Evolutionary conservation across 768 basidiomycete genomes (phyloP).

Genomic region (Podaxis pistillaris): DNA sequence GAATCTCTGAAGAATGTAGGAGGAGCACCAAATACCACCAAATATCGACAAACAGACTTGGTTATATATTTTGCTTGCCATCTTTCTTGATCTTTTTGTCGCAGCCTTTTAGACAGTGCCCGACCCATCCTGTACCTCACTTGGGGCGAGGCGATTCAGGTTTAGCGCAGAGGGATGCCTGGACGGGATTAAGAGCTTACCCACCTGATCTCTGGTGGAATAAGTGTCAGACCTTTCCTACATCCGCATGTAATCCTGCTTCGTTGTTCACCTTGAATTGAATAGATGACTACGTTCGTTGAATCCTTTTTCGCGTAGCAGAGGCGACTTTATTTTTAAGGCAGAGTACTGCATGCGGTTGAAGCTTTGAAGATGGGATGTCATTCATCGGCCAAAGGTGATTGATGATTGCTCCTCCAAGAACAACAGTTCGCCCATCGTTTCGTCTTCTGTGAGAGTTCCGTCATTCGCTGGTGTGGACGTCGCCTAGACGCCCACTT

Average conservation of each 20-base stretch:
- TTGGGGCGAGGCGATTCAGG: slow-evolving; percentile 67
- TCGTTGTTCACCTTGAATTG: not conserved
- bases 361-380: too few relatives aligned
- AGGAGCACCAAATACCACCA: not conserved
- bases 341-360: not conserved
- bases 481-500: not conserved
- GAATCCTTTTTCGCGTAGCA: too few relatives aligned
- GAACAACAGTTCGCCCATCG: not conserved
- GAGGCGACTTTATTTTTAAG: not conserved
- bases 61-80: not conserved
- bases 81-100: slow-evolving; percentile 25
- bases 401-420: too few relatives aligned
- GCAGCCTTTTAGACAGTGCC: slow-evolving; percentile 78
- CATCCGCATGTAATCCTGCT: slow-evolving; percentile 26
- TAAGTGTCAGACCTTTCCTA: slow-evolving; percentile 71
- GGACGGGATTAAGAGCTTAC: slow-evolving; percentile 64
- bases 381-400: too few relatives aligned
- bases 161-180: slow-evolving; percentile 55
- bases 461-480: not conserved
- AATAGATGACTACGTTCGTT: not conserved
- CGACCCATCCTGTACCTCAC: slow-evolving; percentile 36
- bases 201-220: slow-evolving; percentile 46
- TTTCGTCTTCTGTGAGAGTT: not conserved
- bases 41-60: slow-evolving; percentile 1
- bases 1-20: not conserved